These are phyloP conservation scores for Fonsecaea monophora DNA, from an alignment of 2,329 filamentous ascomycete genomes.

Conservation along the genomic window DNA sequence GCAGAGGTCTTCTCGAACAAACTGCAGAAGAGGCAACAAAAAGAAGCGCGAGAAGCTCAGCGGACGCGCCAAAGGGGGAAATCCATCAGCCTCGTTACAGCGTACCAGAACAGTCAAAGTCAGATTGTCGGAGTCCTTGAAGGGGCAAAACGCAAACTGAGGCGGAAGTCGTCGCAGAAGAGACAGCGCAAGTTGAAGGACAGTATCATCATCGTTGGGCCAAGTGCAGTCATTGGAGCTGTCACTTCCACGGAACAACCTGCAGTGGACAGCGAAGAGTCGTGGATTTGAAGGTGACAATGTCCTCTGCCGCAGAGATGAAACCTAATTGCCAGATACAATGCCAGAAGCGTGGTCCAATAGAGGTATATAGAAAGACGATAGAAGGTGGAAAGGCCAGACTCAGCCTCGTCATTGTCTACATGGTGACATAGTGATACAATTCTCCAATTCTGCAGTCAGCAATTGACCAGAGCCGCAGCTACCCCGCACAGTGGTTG, in stretches of 20 bases:
- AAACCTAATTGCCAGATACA: not conserved
- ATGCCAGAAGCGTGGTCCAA: not conserved
- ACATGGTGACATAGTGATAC: too few species aligned
- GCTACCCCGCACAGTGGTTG: not conserved
- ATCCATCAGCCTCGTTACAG: constrained; percentile 25
- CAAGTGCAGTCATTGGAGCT: constrained; percentile 28
- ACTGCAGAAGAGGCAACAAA: constrained; percentile 33
- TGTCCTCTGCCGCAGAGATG: not conserved
- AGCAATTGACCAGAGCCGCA: not conserved
- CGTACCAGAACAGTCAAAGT: constrained; percentile 36
- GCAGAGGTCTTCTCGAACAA: constrained; percentile 46
- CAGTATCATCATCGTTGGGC: constrained; percentile 50
- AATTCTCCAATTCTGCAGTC: not conserved
- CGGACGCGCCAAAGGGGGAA: constrained; percentile 20
- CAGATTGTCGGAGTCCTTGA: constrained; percentile 42
- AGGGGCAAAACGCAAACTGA: constrained; percentile 46
- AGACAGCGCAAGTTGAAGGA: constrained; percentile 49
- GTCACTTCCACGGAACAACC: constrained; percentile 36
- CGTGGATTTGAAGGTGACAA: constrained; percentile 24
- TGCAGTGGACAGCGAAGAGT: constrained; percentile 8
- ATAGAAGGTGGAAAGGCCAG: not conserved
- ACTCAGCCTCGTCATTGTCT: not conserved
- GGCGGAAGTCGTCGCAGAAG: constrained; percentile 46
- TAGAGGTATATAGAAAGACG: not conserved
- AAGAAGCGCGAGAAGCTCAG: constrained; percentile 21